Conservation (phyloP, 2,329 filamentous ascomycete species). For the Aspergillus sp. region DNA sequence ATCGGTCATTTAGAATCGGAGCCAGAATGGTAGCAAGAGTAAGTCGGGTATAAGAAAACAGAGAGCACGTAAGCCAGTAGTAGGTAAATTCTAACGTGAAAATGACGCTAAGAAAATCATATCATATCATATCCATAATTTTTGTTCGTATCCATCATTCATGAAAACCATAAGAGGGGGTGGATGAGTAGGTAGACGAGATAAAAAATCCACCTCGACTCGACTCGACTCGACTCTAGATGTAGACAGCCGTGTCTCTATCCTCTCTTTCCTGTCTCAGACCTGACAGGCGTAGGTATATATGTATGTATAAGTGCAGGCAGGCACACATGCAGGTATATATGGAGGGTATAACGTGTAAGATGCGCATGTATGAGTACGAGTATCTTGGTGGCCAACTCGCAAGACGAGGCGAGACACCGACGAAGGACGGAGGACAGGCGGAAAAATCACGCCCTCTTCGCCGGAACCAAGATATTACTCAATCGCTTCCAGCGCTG, state of each 20-base stretch:
- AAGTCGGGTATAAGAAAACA: no score
- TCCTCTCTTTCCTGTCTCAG: background rate
- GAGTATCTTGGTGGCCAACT: no score
- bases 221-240: background rate
- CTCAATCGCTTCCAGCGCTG: conserved; percentile 35
- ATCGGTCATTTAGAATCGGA: no score
- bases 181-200: background rate
- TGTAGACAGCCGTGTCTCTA: background rate
- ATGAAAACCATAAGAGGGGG: background rate
- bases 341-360: background rate
- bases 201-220: background rate
- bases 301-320: background rate
- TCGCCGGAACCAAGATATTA: conserved; percentile 31
- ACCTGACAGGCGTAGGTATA: background rate
- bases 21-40: no score
- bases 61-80: background rate
- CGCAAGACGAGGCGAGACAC: background rate
- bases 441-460: conserved; percentile 14
- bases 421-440: background rate
- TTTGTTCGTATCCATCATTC: background rate
- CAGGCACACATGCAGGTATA: background rate
- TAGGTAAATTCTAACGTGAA: background rate
- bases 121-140: background rate
- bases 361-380: no score
- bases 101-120: background rate